phyloP scores from a whole-genome alignment of 106 monocot species.

The Agapanthus africanus region DNA sequence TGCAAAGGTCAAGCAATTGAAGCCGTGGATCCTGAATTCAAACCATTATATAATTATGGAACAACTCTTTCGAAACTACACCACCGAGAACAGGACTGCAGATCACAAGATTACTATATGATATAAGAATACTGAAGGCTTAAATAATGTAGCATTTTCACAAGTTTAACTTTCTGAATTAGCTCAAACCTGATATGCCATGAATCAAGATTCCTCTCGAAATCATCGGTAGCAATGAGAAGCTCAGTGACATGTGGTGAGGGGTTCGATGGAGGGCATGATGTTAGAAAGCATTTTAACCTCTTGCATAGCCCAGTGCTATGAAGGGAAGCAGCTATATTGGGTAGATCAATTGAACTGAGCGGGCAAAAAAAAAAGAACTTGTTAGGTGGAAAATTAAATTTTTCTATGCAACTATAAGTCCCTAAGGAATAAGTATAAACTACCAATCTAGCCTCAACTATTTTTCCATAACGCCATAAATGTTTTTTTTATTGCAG shows the following conservation, averaged over 20 bases:
- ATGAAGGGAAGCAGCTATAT: slow-evolving; percentile 68
- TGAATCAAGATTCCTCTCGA: slow-evolving; percentile 86
- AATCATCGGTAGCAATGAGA: slow-evolving; percentile 65
- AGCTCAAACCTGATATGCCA: slow-evolving; percentile 78
- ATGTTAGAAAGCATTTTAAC: slow-evolving; percentile 56
- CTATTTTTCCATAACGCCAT: not conserved
- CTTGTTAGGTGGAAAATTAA: no score
- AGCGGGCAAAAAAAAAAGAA: no score
- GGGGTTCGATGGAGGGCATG: slow-evolving; percentile 77
- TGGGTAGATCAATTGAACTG: slow-evolving; percentile 94
- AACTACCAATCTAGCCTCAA: no score
- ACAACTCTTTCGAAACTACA: slow-evolving; percentile 72
- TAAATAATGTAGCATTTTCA: no score
- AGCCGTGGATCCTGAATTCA: slow-evolving; percentile 85
- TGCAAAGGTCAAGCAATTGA: slow-evolving; percentile 80
- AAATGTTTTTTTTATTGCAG: no score
- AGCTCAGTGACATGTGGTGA: slow-evolving; percentile 66
- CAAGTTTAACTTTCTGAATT: no score
- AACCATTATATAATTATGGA: slow-evolving; percentile 81
- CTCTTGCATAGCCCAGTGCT: slow-evolving; percentile 63
- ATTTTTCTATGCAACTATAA: no score
- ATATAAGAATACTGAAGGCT: no score
- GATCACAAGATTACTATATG: no score
- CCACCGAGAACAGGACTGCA: slow-evolving; percentile 66
- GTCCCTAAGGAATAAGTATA: no score